Conservation (phyloP, 345 rosid species). For the Physaria fendleri region DNA sequence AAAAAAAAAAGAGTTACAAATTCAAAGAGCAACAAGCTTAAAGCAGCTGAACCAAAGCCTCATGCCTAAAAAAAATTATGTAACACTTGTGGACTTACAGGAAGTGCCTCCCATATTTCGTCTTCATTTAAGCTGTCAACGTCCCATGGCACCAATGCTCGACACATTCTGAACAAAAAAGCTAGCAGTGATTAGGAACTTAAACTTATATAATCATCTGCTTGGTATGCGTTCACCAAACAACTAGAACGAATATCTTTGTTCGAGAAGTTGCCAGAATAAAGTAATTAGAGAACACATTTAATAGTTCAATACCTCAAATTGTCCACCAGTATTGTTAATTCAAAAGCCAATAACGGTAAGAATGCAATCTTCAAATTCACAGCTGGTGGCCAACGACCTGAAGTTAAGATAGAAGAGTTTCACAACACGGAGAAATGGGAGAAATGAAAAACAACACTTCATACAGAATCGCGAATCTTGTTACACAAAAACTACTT, state of each 20-base stretch:
- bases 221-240: background rate
- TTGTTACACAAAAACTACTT: too few species aligned
- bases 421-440: too few species aligned
- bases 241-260: background rate
- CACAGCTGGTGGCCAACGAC: slow-evolving; percentile 51
- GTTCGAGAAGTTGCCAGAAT: background rate
- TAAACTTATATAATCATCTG: background rate
- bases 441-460: too few species aligned
- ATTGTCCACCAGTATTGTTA: slow-evolving; percentile 73
- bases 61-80: background rate
- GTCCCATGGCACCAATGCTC: slow-evolving; percentile 91
- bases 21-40: background rate
- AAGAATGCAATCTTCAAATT: slow-evolving; percentile 86
- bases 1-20: background rate
- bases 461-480: too few species aligned
- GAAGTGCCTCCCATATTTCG: slow-evolving; percentile 95
- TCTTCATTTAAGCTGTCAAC: slow-evolving; percentile 81
- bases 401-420: slow-evolving; percentile 21
- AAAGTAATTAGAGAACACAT: background rate
- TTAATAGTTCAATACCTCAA: slow-evolving; percentile 52
- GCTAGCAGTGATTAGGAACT: slow-evolving; percentile 8
- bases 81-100: slow-evolving; percentile 48
- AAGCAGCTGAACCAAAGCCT: slow-evolving; percentile 7
- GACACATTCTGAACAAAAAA: slow-evolving; percentile 73
- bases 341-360: slow-evolving; percentile 74